Evolutionary conservation across 2,329 filamentous ascomycete species (phyloP).

Genomic region (Aspergillus sp.): DNA sequence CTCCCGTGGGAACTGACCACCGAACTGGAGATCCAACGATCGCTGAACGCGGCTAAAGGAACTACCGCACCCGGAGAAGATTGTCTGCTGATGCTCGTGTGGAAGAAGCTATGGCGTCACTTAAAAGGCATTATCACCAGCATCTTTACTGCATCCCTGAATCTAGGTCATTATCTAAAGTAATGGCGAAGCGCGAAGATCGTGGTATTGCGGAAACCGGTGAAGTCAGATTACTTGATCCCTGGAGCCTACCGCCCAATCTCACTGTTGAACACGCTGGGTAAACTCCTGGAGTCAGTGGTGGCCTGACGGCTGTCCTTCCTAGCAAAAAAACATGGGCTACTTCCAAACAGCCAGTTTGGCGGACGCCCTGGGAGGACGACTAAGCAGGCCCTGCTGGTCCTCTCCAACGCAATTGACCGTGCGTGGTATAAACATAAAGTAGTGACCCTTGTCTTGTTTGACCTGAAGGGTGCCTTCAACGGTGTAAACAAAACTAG

Average conservation of each 20-base stretch:
- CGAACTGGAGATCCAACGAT: constrained; percentile 10
- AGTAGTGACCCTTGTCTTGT: too few relatives aligned
- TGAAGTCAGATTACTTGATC: constrained; percentile 19
- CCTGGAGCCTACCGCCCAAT: constrained; percentile 20
- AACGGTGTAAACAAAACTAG: too few relatives aligned
- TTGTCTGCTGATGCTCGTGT: constrained; percentile 11
- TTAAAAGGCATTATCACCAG: constrained; percentile 2
- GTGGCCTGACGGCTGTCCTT: constrained; percentile 14
- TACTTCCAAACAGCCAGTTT: constrained; percentile 19
- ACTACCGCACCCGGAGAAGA: constrained; percentile 12
- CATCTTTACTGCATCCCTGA: constrained; percentile 9
- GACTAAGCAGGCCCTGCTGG: constrained; percentile 15
- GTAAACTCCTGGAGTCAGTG: constrained; percentile 15
- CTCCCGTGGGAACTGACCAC: constrained; percentile 13
- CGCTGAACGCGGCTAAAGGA: constrained; percentile 10
- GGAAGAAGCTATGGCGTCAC: constrained; percentile 8
- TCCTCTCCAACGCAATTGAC: too few relatives aligned
- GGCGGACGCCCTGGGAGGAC: constrained; percentile 12
- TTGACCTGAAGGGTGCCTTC: too few relatives aligned
- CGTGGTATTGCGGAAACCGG: constrained; percentile 18
- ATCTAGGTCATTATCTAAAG: constrained; percentile 13
- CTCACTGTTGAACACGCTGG: constrained; percentile 19
- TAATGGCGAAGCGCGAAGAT: constrained; percentile 14
- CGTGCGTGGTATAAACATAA: too few relatives aligned
- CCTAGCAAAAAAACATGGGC: constrained; percentile 10